Evolutionary conservation across 2,329 filamentous ascomycete genomes (phyloP).

Genomic region (Alternaria atra): DNA sequence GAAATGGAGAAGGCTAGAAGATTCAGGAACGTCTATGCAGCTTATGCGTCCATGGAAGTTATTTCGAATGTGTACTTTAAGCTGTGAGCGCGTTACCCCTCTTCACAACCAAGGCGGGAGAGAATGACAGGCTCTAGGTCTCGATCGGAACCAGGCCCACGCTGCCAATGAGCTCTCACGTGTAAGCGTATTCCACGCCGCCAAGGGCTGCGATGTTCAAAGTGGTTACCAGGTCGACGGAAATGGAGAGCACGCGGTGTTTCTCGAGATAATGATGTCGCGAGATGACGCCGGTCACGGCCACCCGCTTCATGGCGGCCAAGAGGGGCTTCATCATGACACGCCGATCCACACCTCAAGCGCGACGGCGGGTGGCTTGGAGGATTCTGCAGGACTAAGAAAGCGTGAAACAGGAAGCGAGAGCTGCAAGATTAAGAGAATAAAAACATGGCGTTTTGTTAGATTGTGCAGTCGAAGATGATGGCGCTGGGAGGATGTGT

Average conservation of each 20-base stretch:
- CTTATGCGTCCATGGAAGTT: slow-evolving; percentile 2
- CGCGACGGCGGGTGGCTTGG: slow-evolving; percentile 6
- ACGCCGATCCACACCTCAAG: background rate
- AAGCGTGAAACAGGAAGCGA: slow-evolving; percentile 4
- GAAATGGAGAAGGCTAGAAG: background rate
- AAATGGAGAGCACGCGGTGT: slow-evolving; percentile 6
- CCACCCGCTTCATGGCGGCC: slow-evolving; percentile 3
- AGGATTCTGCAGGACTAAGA: slow-evolving; percentile 1
- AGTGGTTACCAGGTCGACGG: slow-evolving; percentile 6
- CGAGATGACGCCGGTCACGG: slow-evolving; percentile 13
- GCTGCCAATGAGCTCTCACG: slow-evolving; percentile 15
- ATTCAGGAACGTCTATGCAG: slow-evolving; percentile 5
- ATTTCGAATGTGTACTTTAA: background rate
- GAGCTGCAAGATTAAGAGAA: background rate
- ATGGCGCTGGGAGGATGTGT: background rate
- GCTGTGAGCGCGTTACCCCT: slow-evolving; percentile 18
- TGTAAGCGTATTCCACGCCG: slow-evolving; percentile 4
- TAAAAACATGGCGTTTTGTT: background rate
- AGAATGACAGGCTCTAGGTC: slow-evolving; percentile 10
- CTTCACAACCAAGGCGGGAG: slow-evolving; percentile 15
- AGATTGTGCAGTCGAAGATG: background rate
- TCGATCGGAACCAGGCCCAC: slow-evolving; percentile 4
- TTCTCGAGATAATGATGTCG: slow-evolving; percentile 2
- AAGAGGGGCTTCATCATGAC: slow-evolving; percentile 11
- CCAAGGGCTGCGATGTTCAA: slow-evolving; percentile 10